phyloP scores from a whole-genome alignment of 495 filamentous ascomycete species.

The Bathelium albidoporum region DNA sequence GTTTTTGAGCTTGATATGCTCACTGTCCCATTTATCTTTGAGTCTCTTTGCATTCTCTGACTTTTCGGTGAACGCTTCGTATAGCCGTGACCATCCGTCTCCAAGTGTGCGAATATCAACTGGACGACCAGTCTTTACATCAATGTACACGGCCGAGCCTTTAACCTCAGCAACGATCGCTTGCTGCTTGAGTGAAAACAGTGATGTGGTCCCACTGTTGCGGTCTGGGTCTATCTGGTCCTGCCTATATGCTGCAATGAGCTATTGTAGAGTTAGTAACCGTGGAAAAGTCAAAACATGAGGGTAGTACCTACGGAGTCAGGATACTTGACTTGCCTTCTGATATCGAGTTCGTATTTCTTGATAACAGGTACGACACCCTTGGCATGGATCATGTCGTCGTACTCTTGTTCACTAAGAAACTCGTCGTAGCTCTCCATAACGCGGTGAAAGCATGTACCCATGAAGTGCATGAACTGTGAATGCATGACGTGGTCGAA shows the following conservation, averaged over 20 bases:
- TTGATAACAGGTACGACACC: slow-evolving; percentile 21
- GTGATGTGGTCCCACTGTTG: slow-evolving; percentile 18
- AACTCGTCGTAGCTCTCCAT: slow-evolving; percentile 30
- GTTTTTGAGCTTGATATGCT: background rate
- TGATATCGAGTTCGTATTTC: slow-evolving; percentile 14
- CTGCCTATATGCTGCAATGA: slow-evolving; percentile 26
- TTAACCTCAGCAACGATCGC: slow-evolving; percentile 26
- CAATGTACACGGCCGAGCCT: slow-evolving; percentile 21
- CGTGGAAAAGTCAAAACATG: background rate
- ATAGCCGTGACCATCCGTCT: slow-evolving; percentile 20
- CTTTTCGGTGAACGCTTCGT: slow-evolving; percentile 20
- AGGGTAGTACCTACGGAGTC: slow-evolving; percentile 23
- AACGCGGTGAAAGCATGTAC: slow-evolving; percentile 24
- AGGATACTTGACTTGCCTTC: slow-evolving; percentile 28
- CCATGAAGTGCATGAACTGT: slow-evolving; percentile 26
- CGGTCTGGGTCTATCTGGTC: slow-evolving; percentile 25
- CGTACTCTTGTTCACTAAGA: slow-evolving; percentile 24
- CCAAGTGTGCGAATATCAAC: slow-evolving; percentile 25
- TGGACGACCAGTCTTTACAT: slow-evolving; percentile 22
- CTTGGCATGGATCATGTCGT: slow-evolving; percentile 24
- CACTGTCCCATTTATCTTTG: slow-evolving; percentile 21
- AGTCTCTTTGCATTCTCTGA: slow-evolving; percentile 16
- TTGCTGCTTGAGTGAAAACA: slow-evolving; percentile 30
- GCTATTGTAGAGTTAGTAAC: slow-evolving; percentile 12
- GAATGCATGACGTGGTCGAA: slow-evolving; percentile 27